A percentile compares a stretch with the other conserved stretches of the same genome.
phyloP scores from a whole-genome alignment of 2,329 filamentous ascomycete species.

The Fusarium sambucinum region DNA sequence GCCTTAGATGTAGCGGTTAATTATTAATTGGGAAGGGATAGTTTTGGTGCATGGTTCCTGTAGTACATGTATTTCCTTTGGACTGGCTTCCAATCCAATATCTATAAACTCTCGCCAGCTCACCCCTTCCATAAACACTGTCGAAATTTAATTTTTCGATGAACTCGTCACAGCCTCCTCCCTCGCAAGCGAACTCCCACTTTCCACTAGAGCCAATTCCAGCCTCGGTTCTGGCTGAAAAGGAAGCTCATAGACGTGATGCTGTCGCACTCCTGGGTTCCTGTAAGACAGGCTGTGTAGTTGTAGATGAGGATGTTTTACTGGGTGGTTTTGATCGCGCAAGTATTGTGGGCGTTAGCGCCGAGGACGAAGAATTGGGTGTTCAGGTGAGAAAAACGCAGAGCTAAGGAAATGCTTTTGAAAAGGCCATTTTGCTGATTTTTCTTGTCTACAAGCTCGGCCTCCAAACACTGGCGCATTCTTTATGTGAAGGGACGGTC shows the following conservation, averaged over 20 bases:
- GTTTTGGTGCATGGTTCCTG: too few species aligned
- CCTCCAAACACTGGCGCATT: conserved; percentile 60
- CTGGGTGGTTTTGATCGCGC: conserved; percentile 65
- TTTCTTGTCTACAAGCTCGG: conserved; percentile 54
- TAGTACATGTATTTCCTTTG: background rate
- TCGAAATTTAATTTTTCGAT: background rate
- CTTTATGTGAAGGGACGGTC: conserved; percentile 50
- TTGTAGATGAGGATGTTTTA: conserved; percentile 63
- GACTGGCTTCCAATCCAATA: background rate
- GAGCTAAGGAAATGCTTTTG: background rate
- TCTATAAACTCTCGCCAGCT: background rate
- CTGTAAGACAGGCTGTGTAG: conserved; percentile 59
- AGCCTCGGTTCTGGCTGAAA: conserved; percentile 57
- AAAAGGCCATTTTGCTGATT: conserved; percentile 19
- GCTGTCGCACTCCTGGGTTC: conserved; percentile 48
- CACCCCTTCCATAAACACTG: conserved; percentile 9
- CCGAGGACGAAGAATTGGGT: conserved; percentile 64
- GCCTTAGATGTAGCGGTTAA: background rate
- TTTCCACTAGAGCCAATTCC: conserved; percentile 59
- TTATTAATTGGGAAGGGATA: too few species aligned
- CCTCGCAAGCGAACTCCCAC: conserved; percentile 61
- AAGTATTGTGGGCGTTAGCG: conserved; percentile 65
- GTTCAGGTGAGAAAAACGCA: conserved; percentile 56
- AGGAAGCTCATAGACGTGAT: conserved; percentile 55
- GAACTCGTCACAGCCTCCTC: conserved; percentile 3